These are phyloP conservation scores for Sanghuangporus baumii DNA, from an alignment of 1,284 basidiomycete genomes.

Conservation along the genomic window DNA sequence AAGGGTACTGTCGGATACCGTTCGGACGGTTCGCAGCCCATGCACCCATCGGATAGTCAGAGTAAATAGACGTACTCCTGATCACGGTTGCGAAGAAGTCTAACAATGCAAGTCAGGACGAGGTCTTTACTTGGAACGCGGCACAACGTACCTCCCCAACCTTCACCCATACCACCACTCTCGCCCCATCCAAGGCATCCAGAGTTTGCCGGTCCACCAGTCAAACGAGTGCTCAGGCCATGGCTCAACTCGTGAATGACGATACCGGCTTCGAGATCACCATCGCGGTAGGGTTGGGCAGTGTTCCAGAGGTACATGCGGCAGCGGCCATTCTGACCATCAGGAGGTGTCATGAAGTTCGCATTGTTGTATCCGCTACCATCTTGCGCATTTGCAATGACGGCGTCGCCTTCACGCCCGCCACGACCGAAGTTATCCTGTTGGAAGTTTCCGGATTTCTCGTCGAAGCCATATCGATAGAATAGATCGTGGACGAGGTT, in stretches of 20 bases:
- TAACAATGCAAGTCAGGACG: slow-evolving; percentile 14
- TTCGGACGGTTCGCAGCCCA: slow-evolving; percentile 80
- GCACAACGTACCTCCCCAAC: slow-evolving; percentile 64
- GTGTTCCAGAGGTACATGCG: slow-evolving; percentile 98
- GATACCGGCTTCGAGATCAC: slow-evolving; percentile 91
- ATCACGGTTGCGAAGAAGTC: slow-evolving; percentile 85
- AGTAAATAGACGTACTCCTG: slow-evolving; percentile 67
- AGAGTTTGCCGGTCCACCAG: slow-evolving; percentile 90
- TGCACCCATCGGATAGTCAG: slow-evolving; percentile 85
- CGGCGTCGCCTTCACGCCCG: slow-evolving; percentile 81
- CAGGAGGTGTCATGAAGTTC: slow-evolving; percentile 80
- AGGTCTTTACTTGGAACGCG: background rate
- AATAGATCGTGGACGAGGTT: slow-evolving; percentile 80
- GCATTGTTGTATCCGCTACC: slow-evolving; percentile 90
- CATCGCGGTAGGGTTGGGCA: slow-evolving; percentile 84
- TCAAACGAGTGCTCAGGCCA: slow-evolving; percentile 89
- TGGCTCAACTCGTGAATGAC: slow-evolving; percentile 89
- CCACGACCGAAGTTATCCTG: slow-evolving; percentile 92
- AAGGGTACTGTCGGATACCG: slow-evolving; percentile 88
- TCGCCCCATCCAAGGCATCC: slow-evolving; percentile 95
- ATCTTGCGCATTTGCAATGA: slow-evolving; percentile 94
- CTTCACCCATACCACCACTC: slow-evolving; percentile 95
- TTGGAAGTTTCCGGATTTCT: slow-evolving; percentile 94
- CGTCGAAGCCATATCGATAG: slow-evolving; percentile 83
- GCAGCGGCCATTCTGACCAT: slow-evolving; percentile 78